Conservation (phyloP, 2,329 filamentous ascomycete species). For the Penicillium hordei region DNA sequence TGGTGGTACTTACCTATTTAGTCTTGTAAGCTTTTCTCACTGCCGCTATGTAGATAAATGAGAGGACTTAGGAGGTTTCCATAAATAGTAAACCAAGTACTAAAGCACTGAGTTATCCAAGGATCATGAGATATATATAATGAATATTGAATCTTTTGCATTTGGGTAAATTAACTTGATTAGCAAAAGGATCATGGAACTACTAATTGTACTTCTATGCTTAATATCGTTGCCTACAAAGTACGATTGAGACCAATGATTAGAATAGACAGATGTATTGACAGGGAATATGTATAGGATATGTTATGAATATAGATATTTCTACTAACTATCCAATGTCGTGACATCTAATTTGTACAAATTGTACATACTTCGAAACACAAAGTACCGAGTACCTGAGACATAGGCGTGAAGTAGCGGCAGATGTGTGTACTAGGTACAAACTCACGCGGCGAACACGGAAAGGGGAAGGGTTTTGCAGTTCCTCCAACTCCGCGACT, state of each 20-base stretch:
- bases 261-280: background rate
- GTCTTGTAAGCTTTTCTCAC: background rate
- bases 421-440: background rate
- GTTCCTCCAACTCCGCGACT: conserved; percentile 4
- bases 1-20: background rate
- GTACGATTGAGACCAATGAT: background rate
- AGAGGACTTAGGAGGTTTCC: background rate
- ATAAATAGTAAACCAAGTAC: background rate
- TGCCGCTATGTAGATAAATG: background rate
- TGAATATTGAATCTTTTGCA: background rate
- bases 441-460: background rate
- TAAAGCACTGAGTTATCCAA: background rate
- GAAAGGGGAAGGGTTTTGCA: conserved; percentile 10
- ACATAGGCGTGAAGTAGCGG: background rate
- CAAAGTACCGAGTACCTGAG: background rate
- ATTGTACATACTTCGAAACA: background rate
- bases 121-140: background rate
- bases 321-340: background rate
- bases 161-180: background rate
- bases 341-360: background rate
- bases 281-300: background rate
- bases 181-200: background rate
- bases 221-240: background rate
- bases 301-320: background rate
- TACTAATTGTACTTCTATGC: background rate